Base-by-base conservation (phyloP, 1,284 basidiomycete genomes). In the Rhodotorula sp. region DNA sequence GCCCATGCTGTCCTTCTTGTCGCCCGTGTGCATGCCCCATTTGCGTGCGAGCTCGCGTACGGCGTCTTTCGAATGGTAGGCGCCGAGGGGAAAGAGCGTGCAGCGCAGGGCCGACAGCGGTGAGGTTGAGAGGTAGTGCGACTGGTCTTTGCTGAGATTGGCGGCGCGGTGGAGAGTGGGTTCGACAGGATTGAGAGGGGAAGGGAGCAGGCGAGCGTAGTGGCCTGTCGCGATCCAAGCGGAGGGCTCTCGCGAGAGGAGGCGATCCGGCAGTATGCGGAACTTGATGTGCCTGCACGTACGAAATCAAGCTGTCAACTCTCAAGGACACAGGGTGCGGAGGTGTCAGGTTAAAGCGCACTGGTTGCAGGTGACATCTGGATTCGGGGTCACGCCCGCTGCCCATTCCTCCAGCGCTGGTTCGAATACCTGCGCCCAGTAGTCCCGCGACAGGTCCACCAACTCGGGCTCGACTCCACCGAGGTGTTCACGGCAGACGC, bases 341-440 rank as follows among this genome's bases (percentile, higher is more conserved):
- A 34, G 9, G 34, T n/a, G 46, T 21, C 23, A 49, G 19, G 34
- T 5, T 56, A 7, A 1, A 54, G 46, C 53, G 67, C 64, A 91
- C 91, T 85, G 87, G 81, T 99, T 98, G 81, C 96, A 98, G 84
- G 88, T 89, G 1, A 98, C 89, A 79, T 98, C 96, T 0, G 96
- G 94, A 81, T 98, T 98, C 0, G 96, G 96, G 0, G 92, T 95
- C 25, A 85, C 80, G 0, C 93, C 93, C 1, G 81, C 77, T 77
- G 90, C 87, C 92, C 93, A 96, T 23, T 86, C 82, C 49, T 84
- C 84, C 41, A 97, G 80, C 2, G 91, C 87, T 3, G 93, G 93
- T 77, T 92, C 89, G 77, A 96, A 97, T 19, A 97, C 92, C 44
- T 87, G 85, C 17, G 85, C 88, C 93, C 94, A 97, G 79, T 96